A percentile compares a stretch with the other conserved stretches of the same genome.
These are phyloP conservation scores for Microbotryomycetes sp. DNA, from an alignment of 1,284 basidiomycete species.

Conservation along the genomic window DNA sequence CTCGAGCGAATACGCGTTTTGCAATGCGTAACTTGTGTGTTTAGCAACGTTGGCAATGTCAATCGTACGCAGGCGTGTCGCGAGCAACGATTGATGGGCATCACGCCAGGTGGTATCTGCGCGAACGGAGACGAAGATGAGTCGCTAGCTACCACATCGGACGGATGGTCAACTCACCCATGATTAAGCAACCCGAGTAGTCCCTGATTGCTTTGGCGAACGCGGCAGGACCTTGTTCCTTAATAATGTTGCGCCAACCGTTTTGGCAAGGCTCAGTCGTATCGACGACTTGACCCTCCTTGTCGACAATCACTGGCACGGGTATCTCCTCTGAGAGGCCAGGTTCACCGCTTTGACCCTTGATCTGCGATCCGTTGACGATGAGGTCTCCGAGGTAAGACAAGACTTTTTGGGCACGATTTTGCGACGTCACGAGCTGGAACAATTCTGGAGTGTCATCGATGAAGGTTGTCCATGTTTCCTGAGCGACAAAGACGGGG, in stretches of 20 bases:
- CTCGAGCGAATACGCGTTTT: constrained; percentile 93
- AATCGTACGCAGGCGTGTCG: constrained; percentile 90
- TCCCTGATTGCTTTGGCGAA: constrained; percentile 97
- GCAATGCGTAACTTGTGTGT: constrained; percentile 89
- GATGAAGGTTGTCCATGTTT: constrained; percentile 99
- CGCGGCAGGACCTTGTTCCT: constrained; percentile 94
- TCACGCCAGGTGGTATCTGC: constrained; percentile 54
- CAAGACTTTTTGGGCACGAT: constrained; percentile 95
- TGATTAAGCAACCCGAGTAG: constrained; percentile 74
- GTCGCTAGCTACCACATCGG: constrained; percentile 60
- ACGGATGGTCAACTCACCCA: constrained; percentile 41
- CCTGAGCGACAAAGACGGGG: constrained; percentile 89
- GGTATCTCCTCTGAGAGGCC: constrained; percentile 86
- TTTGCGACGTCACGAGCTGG: constrained; percentile 95
- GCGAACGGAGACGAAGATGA: not conserved
- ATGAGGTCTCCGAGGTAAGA: constrained; percentile 95
- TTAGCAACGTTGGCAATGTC: constrained; percentile 99
- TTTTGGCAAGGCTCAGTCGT: constrained; percentile 71
- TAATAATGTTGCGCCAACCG: constrained; percentile 98
- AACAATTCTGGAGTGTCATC: constrained; percentile 98
- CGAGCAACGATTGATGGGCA: constrained; percentile 95
- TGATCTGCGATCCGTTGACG: constrained; percentile 97
- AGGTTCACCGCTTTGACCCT: constrained; percentile 77
- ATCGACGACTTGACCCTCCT: constrained; percentile 66
- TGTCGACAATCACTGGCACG: constrained; percentile 73